These are phyloP conservation scores for Cymbopogon flexuosus DNA, from an alignment of 202 grass and related monocot genomes.

Conservation along the genomic window DNA sequence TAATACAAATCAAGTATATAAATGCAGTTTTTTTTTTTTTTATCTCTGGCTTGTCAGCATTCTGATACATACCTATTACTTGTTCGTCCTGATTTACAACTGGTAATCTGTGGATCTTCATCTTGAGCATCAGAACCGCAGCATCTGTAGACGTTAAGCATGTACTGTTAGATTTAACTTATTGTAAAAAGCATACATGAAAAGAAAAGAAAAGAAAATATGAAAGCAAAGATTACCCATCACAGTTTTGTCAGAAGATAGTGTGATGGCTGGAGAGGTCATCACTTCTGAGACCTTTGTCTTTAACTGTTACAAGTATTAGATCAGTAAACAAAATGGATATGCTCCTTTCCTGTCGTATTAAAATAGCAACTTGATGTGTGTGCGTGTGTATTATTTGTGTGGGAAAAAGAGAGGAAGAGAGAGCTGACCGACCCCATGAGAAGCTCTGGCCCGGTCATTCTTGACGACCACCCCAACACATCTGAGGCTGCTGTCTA, in stretches of 20 bases:
- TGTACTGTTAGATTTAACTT: slow-evolving; percentile 24
- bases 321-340: slow-evolving; percentile 14
- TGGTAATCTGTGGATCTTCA: slow-evolving; percentile 83
- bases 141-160: slow-evolving; percentile 55
- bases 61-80: slow-evolving; percentile 63
- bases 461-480: slow-evolving; percentile 66
- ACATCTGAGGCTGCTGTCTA: slow-evolving; percentile 62
- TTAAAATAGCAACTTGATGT: neutral
- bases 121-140: slow-evolving; percentile 79
- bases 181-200: neutral
- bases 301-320: slow-evolving; percentile 43
- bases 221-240: slow-evolving; percentile 51
- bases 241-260: slow-evolving; percentile 62
- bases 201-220: slow-evolving; percentile 3
- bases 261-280: slow-evolving; percentile 77
- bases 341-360: neutral
- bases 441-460: slow-evolving; percentile 51
- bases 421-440: slow-evolving; percentile 58
- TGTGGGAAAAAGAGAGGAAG: neutral
- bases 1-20: slow-evolving; percentile 28
- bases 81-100: slow-evolving; percentile 63
- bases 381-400: neutral
- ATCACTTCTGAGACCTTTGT: slow-evolving; percentile 63
- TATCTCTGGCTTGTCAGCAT: neutral
- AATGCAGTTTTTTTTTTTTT: neutral